Conservation (phyloP, 768 basidiomycete species). For the Nidula microcarpa region DNA sequence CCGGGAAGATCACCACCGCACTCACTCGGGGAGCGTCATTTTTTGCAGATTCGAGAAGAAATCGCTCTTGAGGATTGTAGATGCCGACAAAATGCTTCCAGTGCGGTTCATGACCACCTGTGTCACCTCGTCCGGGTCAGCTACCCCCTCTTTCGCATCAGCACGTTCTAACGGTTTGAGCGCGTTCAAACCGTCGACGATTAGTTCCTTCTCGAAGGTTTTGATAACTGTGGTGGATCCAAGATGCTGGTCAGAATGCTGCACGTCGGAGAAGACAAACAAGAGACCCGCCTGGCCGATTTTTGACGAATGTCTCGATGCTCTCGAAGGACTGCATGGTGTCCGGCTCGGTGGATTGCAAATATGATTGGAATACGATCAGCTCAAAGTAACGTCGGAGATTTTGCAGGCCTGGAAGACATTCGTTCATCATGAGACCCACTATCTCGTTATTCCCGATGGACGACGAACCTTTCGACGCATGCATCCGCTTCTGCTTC, state of each 20-base stretch:
- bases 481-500: slow-evolving; percentile 58
- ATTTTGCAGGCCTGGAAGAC: slow-evolving; percentile 62
- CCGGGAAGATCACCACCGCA: slow-evolving; percentile 3
- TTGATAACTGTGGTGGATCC: slow-evolving; percentile 64
- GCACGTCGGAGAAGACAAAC: not conserved
- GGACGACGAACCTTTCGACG: slow-evolving; percentile 60
- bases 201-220: slow-evolving; percentile 91
- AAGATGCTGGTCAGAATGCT: too few species aligned
- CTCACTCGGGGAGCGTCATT: slow-evolving; percentile 92
- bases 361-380: slow-evolving; percentile 86
- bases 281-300: slow-evolving; percentile 65
- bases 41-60: slow-evolving; percentile 95
- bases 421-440: slow-evolving; percentile 2
- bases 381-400: slow-evolving; percentile 83
- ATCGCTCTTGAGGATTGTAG: slow-evolving; percentile 92
- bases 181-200: slow-evolving; percentile 71
- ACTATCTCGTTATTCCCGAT: too few species aligned
- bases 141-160: slow-evolving; percentile 61
- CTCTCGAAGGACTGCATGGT: slow-evolving; percentile 71
- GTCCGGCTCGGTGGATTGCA: slow-evolving; percentile 78
- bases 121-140: slow-evolving; percentile 88
- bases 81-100: slow-evolving; percentile 85
- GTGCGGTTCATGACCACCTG: slow-evolving; percentile 80
- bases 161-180: slow-evolving; percentile 80
- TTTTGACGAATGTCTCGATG: slow-evolving; percentile 80